A percentile compares a stretch with the other conserved stretches of the same genome.
Conservation (phyloP, 805 yeast genomes). For the Blastobotrys peoriensis region DNA sequence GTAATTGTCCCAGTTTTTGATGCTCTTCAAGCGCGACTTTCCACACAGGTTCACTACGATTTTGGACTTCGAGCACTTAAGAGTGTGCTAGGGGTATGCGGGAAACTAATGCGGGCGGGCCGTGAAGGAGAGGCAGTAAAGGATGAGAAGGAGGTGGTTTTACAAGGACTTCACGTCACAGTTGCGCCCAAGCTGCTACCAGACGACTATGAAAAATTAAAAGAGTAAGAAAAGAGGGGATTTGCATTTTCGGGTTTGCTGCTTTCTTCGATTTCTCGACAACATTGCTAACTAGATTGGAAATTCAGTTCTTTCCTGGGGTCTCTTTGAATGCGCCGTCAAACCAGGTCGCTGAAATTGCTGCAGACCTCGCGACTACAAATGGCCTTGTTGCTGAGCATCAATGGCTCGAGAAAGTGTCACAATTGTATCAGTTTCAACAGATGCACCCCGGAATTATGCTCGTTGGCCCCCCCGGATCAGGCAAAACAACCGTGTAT, state of each 20-base stretch:
- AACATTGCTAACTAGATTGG: conserved; percentile 17
- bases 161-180: conserved; percentile 52
- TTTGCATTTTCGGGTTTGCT: background rate
- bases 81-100: conserved; percentile 55
- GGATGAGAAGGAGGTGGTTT: conserved; percentile 29
- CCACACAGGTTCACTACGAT: conserved; percentile 72
- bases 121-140: background rate
- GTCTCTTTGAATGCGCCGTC: conserved; percentile 21
- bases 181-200: conserved; percentile 61
- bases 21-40: conserved; percentile 35
- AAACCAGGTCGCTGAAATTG: conserved; percentile 25
- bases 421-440: conserved; percentile 59
- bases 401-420: conserved; percentile 47
- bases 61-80: conserved; percentile 85
- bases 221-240: conserved; percentile 7
- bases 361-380: conserved; percentile 25
- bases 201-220: conserved; percentile 44
- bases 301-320: conserved; percentile 17
- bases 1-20: conserved; percentile 51
- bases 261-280: too few species aligned
- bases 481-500: conserved; percentile 64
- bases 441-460: conserved; percentile 70
- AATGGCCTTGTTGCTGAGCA: conserved; percentile 33
- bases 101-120: conserved; percentile 35
- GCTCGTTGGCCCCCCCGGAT: conserved; percentile 68